Evolutionary conservation across 1,284 basidiomycete genomes (phyloP).

Genomic region (Rhodofomes roseus): DNA sequence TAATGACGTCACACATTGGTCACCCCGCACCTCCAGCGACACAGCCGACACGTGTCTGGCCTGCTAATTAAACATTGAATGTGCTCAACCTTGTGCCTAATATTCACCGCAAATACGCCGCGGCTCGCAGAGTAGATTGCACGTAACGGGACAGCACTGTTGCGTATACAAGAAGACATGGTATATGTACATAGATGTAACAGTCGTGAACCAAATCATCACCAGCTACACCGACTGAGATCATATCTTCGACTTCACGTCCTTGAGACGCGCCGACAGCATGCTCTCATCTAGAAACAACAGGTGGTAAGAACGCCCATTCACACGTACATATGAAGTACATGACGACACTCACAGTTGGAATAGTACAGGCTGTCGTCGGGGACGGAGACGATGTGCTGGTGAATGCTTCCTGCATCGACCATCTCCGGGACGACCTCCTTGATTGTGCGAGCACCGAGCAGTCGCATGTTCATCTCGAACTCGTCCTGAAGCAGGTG

Average conservation of each 20-base stretch:
- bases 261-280: conserved; percentile 48
- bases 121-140: neutral
- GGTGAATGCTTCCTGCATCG: conserved; percentile 66
- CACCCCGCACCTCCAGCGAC: neutral
- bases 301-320: too few relatives aligned
- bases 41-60: too few relatives aligned
- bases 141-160: neutral
- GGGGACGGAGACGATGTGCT: conserved; percentile 63
- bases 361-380: conserved; percentile 68
- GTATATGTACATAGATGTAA: neutral
- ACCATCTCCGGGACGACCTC: conserved; percentile 86
- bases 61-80: too few relatives aligned
- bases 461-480: conserved; percentile 86
- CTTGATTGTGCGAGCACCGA: conserved; percentile 75
- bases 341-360: conserved; percentile 62
- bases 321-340: too few relatives aligned
- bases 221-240: neutral
- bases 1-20: neutral
- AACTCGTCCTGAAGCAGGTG: conserved; percentile 73
- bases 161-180: too few relatives aligned
- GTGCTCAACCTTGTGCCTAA: too few relatives aligned
- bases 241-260: conserved; percentile 47
- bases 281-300: conserved; percentile 36
- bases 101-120: too few relatives aligned
- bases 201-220: neutral